Conservation (phyloP, 768 basidiomycete genomes). For the Punctularia strigosozonata region DNA sequence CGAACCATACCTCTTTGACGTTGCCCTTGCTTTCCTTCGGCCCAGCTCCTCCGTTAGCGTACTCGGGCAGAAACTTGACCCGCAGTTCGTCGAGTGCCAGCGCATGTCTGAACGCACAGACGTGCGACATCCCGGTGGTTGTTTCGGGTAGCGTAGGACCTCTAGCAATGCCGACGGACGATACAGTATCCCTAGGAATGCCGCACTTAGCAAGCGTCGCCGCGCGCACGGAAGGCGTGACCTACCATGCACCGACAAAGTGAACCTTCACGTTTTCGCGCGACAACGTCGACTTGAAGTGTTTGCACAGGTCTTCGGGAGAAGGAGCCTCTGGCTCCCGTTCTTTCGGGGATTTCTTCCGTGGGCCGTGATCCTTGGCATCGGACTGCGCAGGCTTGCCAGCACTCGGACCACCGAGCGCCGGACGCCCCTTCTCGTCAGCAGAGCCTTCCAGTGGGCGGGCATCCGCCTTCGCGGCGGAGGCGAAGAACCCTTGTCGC, state of each 20-base stretch:
- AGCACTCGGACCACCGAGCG: too few relatives aligned
- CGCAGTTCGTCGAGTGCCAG: slow-evolving; percentile 35
- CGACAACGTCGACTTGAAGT: slow-evolving; percentile 26
- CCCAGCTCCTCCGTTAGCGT: slow-evolving; percentile 18
- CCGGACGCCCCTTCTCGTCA: too few relatives aligned
- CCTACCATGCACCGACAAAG: slow-evolving; percentile 34
- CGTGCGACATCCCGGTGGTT: slow-evolving; percentile 17
- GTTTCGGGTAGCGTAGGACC: slow-evolving; percentile 20
- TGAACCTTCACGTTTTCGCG: slow-evolving; percentile 22
- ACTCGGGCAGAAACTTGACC: slow-evolving; percentile 36
- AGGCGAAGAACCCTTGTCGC: too few relatives aligned
- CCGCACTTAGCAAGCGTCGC: too few relatives aligned
- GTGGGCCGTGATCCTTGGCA: too few relatives aligned
- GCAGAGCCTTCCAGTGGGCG: too few relatives aligned
- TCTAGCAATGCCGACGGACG: slow-evolving; percentile 28
- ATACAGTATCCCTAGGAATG: slow-evolving; percentile 34
- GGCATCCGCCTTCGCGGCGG: too few relatives aligned
- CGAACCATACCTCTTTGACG: slow-evolving; percentile 33
- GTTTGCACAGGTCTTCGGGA: slow-evolving; percentile 6
- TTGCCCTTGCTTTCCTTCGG: slow-evolving; percentile 10
- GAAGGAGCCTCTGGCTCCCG: neutral
- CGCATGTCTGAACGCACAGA: slow-evolving; percentile 34
- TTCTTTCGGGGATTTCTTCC: too few relatives aligned
- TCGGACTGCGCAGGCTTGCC: too few relatives aligned
- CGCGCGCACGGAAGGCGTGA: too few relatives aligned